These are phyloP conservation scores for Plasmodium blacklocki DNA, from an alignment of 169 alveolate genomes.

Conservation along the genomic window DNA sequence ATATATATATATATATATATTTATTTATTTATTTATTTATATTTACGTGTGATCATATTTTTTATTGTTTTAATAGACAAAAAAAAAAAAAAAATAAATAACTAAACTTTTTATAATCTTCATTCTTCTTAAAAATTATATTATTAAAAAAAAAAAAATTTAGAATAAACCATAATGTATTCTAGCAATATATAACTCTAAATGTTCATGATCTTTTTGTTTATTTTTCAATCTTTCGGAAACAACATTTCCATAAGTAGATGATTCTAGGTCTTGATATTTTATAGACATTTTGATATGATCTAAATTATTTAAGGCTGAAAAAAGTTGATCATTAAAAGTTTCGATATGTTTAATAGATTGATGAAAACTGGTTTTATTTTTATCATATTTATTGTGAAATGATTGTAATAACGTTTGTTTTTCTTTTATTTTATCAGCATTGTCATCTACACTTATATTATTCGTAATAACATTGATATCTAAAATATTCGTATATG, in stretches of 20 bases:
- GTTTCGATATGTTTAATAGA: slow-evolving; percentile 34
- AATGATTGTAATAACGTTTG: slow-evolving; percentile 6
- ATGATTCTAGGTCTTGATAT: slow-evolving; percentile 14
- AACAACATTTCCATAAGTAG: slow-evolving; percentile 36
- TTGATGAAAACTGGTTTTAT: slow-evolving; percentile 1
- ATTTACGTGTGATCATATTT: too few relatives aligned
- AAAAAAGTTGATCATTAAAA: slow-evolving; percentile 30
- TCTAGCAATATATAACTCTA: slow-evolving; percentile 58
- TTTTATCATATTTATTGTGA: slow-evolving; percentile 8
- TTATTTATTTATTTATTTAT: too few relatives aligned
- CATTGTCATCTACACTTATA: slow-evolving; percentile 39
- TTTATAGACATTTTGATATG: slow-evolving; percentile 20
- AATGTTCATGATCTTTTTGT: slow-evolving; percentile 39
- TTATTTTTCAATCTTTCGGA: slow-evolving; percentile 59
- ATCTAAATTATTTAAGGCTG: slow-evolving; percentile 57
- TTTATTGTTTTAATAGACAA: too few relatives aligned
- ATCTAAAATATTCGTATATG: slow-evolving; percentile 43
- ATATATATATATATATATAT: too few relatives aligned
- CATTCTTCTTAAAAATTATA: too few relatives aligned
- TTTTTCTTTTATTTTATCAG: slow-evolving; percentile 38
- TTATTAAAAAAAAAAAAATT: not conserved
- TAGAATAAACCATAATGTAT: slow-evolving; percentile 42
- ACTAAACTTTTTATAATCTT: too few relatives aligned
- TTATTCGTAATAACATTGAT: slow-evolving; percentile 44
- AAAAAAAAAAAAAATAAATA: too few relatives aligned